Evolutionary conservation across 805 yeast genomes (phyloP), one percentile per base, ranked within the genome.

Genomic region (Lipomyces orientalis): DNA sequence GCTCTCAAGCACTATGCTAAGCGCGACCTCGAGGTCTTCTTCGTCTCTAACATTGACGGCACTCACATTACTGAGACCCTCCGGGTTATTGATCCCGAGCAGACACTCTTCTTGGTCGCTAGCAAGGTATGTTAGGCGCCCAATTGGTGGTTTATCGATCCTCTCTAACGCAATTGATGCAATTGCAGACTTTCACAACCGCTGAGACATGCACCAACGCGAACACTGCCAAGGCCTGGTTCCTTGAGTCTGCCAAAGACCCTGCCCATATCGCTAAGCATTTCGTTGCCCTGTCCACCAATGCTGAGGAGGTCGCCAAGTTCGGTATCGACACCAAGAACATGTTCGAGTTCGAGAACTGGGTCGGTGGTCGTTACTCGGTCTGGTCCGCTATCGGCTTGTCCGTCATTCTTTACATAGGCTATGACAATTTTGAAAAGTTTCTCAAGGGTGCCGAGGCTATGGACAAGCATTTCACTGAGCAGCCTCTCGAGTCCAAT

Each of bases 301-400:
- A 95, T 80, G 96, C 91, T 69, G 82, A 81, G 62, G 98, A 90
- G 81, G 99, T 95, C 72, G 85, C 89, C 76, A 90, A 91, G 83
- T 95, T 95, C 76, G 99, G 99, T 78, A 95, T 95, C 75, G 98
- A 95, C 84, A 88, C 97, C 79, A 90, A 88, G 80, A 95, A 95
- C 86, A 95, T 95, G 99, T 95, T 95, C 81, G 98, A 97, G 72
- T 95, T 95, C 77, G 97, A 93, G 81, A 89, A 84, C 83, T 95
- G 99, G 99, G 99, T 95, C 73, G 99, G 99, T 78, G 99, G 99
- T 79, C 90, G 99, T 82, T 95, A 95, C 88, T 95, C 99, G n/a
- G 99, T 95, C 70, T 95, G 99, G 99, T 91, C 97, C 55, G 96
- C 99, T 71, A 95, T 95, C 80, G 99, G 99, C 70, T 87, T 95